Evolutionary conservation across 345 rosid species (phyloP), one percentile per base, ranked within the genome.

Genomic region (Arabidopsis thaliana): DNA sequence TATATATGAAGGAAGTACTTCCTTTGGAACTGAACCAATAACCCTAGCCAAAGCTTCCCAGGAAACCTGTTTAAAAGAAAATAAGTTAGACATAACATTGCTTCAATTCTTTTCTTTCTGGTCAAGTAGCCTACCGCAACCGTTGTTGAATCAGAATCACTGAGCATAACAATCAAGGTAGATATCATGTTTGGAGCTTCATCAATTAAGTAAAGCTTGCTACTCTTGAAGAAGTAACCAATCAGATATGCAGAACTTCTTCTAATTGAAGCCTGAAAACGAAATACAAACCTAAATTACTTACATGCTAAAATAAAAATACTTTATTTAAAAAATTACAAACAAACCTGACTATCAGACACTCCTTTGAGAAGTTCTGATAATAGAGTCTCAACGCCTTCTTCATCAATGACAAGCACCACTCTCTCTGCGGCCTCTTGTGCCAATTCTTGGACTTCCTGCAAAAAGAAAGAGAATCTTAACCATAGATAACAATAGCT

Each of bases 41-140:
- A 95, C 97, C 82, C 89, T 85, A 28, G 90, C 83, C 77, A 92
- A 82, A 57, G 99, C 97, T 81, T 92, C 99, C 99, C 99, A 92
- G 61, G 97, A 87, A 80, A 82, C 89, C 97, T 95, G 73, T 81
- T 59, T 46, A 53, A 57, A 20, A 66, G 40, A 65, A 56, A 58
- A 67, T 77, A 75, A 79, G 74, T 51, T 73, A 62, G 64, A 81
- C 48, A 36, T 11, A 74, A 56, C 22, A 49, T n/a, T 4, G 66
- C n/a, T 44, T 25, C 37, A 77, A 65, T 51, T 42, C 48, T 57
- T 32, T 30, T 70, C 8, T 40, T 77, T 64, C 38, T 48, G 68
- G 24, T 41, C 67, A 76, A 28, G 58, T 67, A 44, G 76, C 74
- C 52, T 90, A 95, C 99, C 83, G 71, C 78, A 58, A 95, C 91